Conservation (phyloP, 306 rosid species). For the apple (Malus domestica) region DNA sequence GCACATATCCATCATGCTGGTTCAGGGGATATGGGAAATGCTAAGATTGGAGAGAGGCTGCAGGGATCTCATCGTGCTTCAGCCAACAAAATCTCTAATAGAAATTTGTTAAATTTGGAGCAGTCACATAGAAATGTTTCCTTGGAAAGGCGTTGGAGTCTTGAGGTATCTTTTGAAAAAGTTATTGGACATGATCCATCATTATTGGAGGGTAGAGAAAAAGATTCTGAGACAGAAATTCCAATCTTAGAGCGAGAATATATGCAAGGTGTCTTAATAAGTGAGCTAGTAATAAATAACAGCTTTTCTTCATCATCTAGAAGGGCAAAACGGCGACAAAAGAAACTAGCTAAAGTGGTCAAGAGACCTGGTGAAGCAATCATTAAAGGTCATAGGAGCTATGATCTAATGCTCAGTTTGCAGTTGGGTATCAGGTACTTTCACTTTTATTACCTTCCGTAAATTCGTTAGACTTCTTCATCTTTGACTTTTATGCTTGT, state of each 20-base stretch:
- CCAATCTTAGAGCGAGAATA: constrained; percentile 92
- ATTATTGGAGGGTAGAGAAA: constrained; percentile 43
- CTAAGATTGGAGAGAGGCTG: constrained; percentile 45
- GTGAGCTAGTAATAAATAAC: constrained; percentile 68
- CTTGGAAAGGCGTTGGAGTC: constrained; percentile 98
- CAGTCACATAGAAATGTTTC: constrained; percentile 78
- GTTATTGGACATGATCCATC: constrained; percentile 61
- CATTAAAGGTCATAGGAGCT: constrained; percentile 95
- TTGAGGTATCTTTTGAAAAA: constrained; percentile 90
- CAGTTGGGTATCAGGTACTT: constrained; percentile 96
- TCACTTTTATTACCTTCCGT: constrained; percentile 8
- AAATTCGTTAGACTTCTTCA: neutral
- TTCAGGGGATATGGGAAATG: constrained; percentile 59
- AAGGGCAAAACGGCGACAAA: constrained; percentile 63
- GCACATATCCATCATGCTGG: constrained; percentile 76
- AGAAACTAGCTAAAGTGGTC: constrained; percentile 66
- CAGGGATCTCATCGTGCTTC: constrained; percentile 48
- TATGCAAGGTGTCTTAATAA: constrained; percentile 96
- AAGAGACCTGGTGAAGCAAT: constrained; percentile 91
- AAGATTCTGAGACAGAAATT: constrained; percentile 30
- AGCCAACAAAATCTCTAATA: constrained; percentile 51
- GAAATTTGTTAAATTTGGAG: constrained; percentile 69
- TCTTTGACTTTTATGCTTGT: constrained; percentile 8
- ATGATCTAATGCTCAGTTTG: constrained; percentile 95
- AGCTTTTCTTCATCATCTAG: constrained; percentile 58